A percentile compares a stretch with the other conserved stretches of the same genome.
Evolutionary conservation across 2,329 filamentous ascomycete genomes (phyloP).

Genomic region (Fusarium musae): DNA sequence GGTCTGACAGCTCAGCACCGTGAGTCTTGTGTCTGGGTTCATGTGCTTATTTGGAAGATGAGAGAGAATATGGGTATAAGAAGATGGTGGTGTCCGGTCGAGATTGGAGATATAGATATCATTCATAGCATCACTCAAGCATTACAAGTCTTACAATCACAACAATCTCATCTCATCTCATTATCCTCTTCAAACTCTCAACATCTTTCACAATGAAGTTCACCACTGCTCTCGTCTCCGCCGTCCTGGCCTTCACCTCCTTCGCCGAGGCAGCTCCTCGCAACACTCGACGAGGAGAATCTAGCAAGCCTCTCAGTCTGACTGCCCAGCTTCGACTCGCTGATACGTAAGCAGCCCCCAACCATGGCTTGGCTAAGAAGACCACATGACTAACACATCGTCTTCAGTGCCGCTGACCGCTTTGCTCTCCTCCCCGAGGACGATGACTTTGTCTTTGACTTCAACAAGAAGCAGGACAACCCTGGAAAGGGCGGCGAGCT

Average conservation of each 20-base stretch:
- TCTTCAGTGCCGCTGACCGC: constrained; percentile 54
- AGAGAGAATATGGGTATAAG: constrained; percentile 34
- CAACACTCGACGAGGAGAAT: constrained; percentile 24
- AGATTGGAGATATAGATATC: constrained; percentile 37
- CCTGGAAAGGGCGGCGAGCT: constrained; percentile 58
- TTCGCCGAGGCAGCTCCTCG: constrained; percentile 44
- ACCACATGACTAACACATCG: constrained; percentile 21
- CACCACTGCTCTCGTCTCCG: constrained; percentile 47
- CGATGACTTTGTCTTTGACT: constrained; percentile 61
- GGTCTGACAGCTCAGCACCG: constrained; percentile 4
- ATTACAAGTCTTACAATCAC: neutral
- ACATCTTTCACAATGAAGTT: constrained; percentile 50
- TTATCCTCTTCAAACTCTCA: neutral
- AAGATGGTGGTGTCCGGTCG: constrained; percentile 26
- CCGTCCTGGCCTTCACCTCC: constrained; percentile 55
- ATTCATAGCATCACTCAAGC: constrained; percentile 29
- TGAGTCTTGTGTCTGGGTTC: constrained; percentile 9
- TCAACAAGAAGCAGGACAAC: constrained; percentile 48
- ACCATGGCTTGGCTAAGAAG: neutral
- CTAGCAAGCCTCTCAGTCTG: constrained; percentile 43
- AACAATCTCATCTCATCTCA: neutral
- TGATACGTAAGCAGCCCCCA: constrained; percentile 48
- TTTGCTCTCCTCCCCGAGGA: constrained; percentile 56
- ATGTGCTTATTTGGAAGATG: constrained; percentile 3
- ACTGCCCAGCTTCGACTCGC: constrained; percentile 54